phyloP scores from a whole-genome alignment of 2,329 filamentous ascomycete genomes.

The Epichloe amarillans region DNA sequence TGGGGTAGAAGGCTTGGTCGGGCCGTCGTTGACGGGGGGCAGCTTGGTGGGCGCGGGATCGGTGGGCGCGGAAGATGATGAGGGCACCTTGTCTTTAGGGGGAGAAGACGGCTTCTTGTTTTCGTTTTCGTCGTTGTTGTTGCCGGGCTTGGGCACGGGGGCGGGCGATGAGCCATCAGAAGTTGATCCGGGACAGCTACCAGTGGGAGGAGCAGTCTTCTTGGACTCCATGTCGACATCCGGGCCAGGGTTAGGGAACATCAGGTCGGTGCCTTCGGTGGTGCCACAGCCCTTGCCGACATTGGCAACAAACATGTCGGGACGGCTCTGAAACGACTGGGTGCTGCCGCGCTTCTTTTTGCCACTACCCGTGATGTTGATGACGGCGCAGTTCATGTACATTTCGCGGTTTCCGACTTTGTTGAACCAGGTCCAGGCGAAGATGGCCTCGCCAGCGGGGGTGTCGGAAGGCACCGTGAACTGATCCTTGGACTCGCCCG shows the following conservation, averaged over 20 bases:
- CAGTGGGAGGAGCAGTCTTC: slow-evolving; percentile 22
- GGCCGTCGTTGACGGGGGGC: background rate
- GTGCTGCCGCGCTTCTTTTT: slow-evolving; percentile 11
- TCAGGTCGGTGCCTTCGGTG: slow-evolving; percentile 40
- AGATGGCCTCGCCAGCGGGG: slow-evolving; percentile 46
- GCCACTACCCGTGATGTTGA: slow-evolving; percentile 40
- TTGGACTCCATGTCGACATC: slow-evolving; percentile 30
- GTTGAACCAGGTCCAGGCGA: slow-evolving; percentile 73
- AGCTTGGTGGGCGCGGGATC: background rate
- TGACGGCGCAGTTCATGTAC: slow-evolving; percentile 75
- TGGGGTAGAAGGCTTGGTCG: background rate
- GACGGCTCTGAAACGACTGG: slow-evolving; percentile 41
- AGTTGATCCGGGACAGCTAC: slow-evolving; percentile 15
- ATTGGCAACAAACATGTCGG: slow-evolving; percentile 61
- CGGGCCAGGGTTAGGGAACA: slow-evolving; percentile 53
- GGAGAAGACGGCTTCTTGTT: background rate
- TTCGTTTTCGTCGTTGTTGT: background rate
- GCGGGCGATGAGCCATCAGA: background rate
- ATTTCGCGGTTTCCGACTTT: slow-evolving; percentile 65
- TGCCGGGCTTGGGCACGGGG: background rate
- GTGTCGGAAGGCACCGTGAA: slow-evolving; percentile 55
- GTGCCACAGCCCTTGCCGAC: slow-evolving; percentile 47
- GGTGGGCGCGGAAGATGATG: too few species aligned
- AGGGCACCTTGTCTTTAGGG: background rate
- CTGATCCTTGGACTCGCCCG: slow-evolving; percentile 37